Percentiles rank a stretch among this genome's conserved stretches.
Evolutionary conservation across 176 grass and related monocot genomes (phyloP).

Genomic region (Phoenix roebelenii): DNA sequence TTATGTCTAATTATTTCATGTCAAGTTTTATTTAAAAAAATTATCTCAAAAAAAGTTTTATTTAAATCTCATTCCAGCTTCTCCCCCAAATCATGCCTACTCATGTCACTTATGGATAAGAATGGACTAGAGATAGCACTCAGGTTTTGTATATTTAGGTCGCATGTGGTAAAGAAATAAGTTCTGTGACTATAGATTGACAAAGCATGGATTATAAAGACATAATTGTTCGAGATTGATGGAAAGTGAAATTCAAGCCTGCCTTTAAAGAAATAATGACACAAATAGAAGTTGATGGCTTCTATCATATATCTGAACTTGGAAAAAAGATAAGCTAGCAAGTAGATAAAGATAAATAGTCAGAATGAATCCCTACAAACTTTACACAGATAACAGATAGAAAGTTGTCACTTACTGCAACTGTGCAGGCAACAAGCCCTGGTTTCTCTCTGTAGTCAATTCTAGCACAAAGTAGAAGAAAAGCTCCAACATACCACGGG

Average conservation of each 20-base stretch:
- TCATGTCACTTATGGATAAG: no score
- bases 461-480: slow-evolving; percentile 55
- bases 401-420: slow-evolving; percentile 50
- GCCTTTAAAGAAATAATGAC: not conserved
- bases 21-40: no score
- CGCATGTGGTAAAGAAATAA: slow-evolving; percentile 8
- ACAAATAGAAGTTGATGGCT: not conserved
- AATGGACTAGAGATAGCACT: no score
- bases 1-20: no score
- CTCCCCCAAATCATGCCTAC: no score
- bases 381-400: not conserved
- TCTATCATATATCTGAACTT: no score
- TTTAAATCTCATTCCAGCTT: no score
- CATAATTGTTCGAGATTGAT: not conserved
- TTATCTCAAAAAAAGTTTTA: no score
- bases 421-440: slow-evolving; percentile 59
- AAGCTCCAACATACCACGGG: slow-evolving; percentile 84
- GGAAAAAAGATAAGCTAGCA: not conserved
- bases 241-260: no score
- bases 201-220: not conserved
- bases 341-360: not conserved
- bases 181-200: slow-evolving; percentile 11
- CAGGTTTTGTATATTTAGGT: no score
- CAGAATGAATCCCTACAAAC: not conserved
- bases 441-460: slow-evolving; percentile 76